Base-by-base conservation (phyloP, 2,329 filamentous ascomycete species). In the Simplicillium aogashimaense region DNA sequence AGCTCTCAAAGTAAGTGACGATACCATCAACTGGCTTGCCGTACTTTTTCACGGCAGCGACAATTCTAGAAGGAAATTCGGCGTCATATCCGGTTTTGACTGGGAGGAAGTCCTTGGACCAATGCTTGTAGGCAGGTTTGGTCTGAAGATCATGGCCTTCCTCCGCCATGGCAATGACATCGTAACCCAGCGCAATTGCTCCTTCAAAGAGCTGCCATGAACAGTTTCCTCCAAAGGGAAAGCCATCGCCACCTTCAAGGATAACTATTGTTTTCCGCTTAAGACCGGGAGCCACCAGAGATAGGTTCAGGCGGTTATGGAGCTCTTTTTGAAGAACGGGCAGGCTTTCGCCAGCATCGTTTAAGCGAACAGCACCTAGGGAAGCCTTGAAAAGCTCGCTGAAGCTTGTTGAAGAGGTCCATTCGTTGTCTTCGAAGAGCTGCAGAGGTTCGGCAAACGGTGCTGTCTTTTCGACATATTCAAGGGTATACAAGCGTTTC, bases 1-100 rank as follows among this genome's bases (percentile, higher is more conserved):
- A 25, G 9, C 20, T 25, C 20, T 25, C 20, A 25, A 25, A 25
- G 20, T 25, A 42, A 6, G 42, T 44, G 25, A 42, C 17, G 15
- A 44, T 42, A 5, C 42, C 39, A 20, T 44, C 39, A n/a, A 44
- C 42, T 31, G 39, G 35, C 13, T 38, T 41, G 12, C 42, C 39
- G 18, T 42, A 44, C 10, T 28, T 17, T 32, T 37, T 36, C 18
- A 43, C 35, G 4, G 33, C 36, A 25, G 20, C 30, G 25, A 37
- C 30, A 20, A 43, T 43, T 13, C 25, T 37, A 5, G 36, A n/a
- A 7, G 25, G 15, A 6, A 43, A 34, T 16, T 40, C 42, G 8
- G 39, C 42, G 34, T 42, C 35, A n/a, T 14, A 44, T 20, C 20
- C 29, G 9, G 20, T 25, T 9, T 25, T 37, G 15, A 30, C 39